Conservation (phyloP, 805 yeast genomes). For the Saturnispora dispora region DNA sequence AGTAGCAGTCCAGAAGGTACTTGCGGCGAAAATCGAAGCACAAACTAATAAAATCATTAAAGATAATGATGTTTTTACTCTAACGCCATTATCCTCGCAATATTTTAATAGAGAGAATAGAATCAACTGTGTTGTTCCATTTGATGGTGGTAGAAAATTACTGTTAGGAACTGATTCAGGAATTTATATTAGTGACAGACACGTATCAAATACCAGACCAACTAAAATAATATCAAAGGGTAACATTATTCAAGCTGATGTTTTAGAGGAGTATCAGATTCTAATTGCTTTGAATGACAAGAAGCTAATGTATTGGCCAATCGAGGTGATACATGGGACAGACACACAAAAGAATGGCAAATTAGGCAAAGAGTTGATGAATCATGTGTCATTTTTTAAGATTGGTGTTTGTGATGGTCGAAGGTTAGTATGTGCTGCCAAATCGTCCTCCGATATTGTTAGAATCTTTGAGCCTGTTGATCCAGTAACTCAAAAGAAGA, state of each 20-base stretch:
- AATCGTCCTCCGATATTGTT: constrained; percentile 67
- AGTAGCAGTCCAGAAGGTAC: constrained; percentile 62
- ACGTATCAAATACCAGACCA: constrained; percentile 53
- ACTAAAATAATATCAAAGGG: constrained; percentile 62
- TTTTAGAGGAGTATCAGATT: constrained; percentile 82
- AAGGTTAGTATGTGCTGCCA: constrained; percentile 82
- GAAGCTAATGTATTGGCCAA: constrained; percentile 64
- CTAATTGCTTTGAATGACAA: constrained; percentile 77
- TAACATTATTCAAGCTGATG: constrained; percentile 83
- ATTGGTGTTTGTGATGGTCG: constrained; percentile 90
- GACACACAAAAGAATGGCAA: constrained; percentile 46
- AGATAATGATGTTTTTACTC: constrained; percentile 70
- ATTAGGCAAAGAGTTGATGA: constrained; percentile 67
- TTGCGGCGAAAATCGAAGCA: constrained; percentile 66
- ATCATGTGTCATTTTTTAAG: constrained; percentile 85
- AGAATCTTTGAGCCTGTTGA: constrained; percentile 85
- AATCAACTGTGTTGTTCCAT: constrained; percentile 86
- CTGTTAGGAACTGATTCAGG: constrained; percentile 91
- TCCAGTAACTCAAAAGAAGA: constrained; percentile 50
- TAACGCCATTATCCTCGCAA: constrained; percentile 64
- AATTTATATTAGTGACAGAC: constrained; percentile 68
- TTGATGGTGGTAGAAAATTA: constrained; percentile 87
- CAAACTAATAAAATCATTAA: constrained; percentile 71
- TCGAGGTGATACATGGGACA: constrained; percentile 49
- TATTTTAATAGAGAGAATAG: constrained; percentile 67